These are phyloP conservation scores for Peronospora tabacina DNA, from an alignment of 352 stramenopile genomes.

Conservation along the genomic window DNA sequence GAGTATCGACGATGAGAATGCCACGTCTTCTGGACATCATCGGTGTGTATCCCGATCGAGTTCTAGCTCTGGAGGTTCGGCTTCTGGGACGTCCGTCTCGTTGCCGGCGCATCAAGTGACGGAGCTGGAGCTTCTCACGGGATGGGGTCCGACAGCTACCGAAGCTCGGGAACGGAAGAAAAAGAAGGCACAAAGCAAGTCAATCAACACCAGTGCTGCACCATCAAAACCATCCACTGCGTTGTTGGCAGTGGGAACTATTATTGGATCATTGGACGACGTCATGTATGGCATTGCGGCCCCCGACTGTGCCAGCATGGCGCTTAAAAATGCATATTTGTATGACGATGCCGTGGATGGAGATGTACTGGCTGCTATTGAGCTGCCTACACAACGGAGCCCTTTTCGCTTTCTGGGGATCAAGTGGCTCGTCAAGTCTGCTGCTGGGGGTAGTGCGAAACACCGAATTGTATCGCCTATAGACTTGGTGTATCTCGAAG, in stretches of 20 bases:
- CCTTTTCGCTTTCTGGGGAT: conserved; percentile 60
- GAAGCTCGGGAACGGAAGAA: conserved; percentile 26
- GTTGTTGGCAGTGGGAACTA: conserved; percentile 38
- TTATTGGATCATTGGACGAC: conserved; percentile 43
- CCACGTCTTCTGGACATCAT: not conserved
- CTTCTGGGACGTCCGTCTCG: conserved; percentile 9
- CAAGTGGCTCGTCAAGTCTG: conserved; percentile 60
- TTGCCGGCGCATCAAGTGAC: conserved; percentile 20
- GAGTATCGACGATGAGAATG: conserved; percentile 26
- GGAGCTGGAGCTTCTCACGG: conserved; percentile 29
- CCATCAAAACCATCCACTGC: conserved; percentile 19
- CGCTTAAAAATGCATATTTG: conserved; percentile 40
- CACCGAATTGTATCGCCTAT: conserved; percentile 33
- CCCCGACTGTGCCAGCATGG: conserved; percentile 45
- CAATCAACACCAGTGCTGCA: not conserved
- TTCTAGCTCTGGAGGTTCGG: conserved; percentile 17
- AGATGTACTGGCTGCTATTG: conserved; percentile 48
- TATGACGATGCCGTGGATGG: conserved; percentile 46
- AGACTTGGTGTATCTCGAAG: conserved; percentile 65
- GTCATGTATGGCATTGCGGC: conserved; percentile 54
- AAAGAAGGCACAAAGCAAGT: conserved; percentile 21
- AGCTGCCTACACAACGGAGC: conserved; percentile 43
- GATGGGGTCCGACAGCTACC: conserved; percentile 29
- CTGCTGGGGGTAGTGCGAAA: conserved; percentile 29
- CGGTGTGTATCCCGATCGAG: conserved; percentile 17